These are phyloP conservation scores for Incumbomyces lentus DNA, from an alignment of 2,329 filamentous ascomycete species.

Conservation along the genomic window DNA sequence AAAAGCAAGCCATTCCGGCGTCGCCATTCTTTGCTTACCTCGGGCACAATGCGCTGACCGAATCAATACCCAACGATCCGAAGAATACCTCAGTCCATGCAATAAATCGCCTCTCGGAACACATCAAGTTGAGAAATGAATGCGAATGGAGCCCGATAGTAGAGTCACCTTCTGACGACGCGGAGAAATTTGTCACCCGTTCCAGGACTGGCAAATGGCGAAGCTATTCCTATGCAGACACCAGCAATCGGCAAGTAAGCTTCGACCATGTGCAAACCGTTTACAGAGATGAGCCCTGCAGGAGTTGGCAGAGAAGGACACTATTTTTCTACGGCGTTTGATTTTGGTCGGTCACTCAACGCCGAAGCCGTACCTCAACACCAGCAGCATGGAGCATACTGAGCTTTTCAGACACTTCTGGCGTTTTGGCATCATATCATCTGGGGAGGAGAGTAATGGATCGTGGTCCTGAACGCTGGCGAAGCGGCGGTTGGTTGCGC, in stretches of 20 bases:
- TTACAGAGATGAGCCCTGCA: background rate
- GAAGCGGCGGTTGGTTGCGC: no score
- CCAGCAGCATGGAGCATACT: background rate
- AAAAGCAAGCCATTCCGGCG: background rate
- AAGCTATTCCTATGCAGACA: slow-evolving; percentile 1
- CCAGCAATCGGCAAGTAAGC: background rate
- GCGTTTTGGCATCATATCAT: background rate
- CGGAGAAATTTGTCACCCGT: background rate
- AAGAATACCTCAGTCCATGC: background rate
- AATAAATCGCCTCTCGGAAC: slow-evolving; percentile 1
- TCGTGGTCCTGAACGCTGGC: background rate
- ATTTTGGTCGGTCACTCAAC: background rate
- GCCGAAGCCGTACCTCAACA: background rate
- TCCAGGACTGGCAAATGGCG: background rate
- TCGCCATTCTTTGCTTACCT: slow-evolving; percentile 5
- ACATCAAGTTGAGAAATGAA: background rate
- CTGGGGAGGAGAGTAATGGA: background rate
- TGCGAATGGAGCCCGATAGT: background rate
- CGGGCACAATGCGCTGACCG: slow-evolving; percentile 2
- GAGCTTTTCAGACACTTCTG: background rate
- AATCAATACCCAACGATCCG: background rate
- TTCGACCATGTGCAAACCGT: background rate
- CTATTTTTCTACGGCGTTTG: slow-evolving; percentile 1
- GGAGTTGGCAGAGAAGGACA: background rate
- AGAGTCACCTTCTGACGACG: background rate